phyloP scores from a whole-genome alignment of 176 grass and related monocot genomes.

The Melocanna baccifera region DNA sequence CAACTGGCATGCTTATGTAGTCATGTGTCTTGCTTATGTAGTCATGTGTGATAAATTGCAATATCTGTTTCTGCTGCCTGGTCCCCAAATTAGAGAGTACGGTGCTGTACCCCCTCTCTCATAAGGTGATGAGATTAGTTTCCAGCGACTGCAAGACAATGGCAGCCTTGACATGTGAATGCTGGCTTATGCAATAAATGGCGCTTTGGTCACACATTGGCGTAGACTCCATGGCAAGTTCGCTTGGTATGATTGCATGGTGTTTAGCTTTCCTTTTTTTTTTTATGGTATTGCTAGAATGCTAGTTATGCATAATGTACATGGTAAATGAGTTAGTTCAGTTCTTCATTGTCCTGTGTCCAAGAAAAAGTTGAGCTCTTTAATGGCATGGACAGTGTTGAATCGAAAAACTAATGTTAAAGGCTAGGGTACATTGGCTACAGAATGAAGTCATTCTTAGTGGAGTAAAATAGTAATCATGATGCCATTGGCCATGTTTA shows the following conservation, averaged over 20 bases:
- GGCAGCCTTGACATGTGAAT: background rate
- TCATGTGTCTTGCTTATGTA: background rate
- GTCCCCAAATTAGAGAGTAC: background rate
- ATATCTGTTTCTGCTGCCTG: constrained; percentile 16
- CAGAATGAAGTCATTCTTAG: background rate
- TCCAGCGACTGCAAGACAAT: background rate
- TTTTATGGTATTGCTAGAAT: background rate
- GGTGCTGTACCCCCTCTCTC: background rate
- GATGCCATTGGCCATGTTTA: background rate
- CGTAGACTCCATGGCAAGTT: background rate
- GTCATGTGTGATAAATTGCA: constrained; percentile 1
- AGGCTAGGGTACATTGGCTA: background rate
- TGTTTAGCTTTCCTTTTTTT: background rate
- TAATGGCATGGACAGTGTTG: background rate
- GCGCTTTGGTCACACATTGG: background rate
- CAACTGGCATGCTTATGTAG: background rate
- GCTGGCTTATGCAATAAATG: background rate
- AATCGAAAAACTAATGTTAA: background rate
- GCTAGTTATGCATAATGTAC: background rate
- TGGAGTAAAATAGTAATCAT: background rate
- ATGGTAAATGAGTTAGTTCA: constrained; percentile 4
- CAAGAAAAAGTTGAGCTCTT: background rate
- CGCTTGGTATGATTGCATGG: background rate
- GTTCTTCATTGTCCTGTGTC: background rate
- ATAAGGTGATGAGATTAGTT: constrained; percentile 1